Conservation (phyloP, 352 stramenopile genomes). For the Aphanomyces euteiches region DNA sequence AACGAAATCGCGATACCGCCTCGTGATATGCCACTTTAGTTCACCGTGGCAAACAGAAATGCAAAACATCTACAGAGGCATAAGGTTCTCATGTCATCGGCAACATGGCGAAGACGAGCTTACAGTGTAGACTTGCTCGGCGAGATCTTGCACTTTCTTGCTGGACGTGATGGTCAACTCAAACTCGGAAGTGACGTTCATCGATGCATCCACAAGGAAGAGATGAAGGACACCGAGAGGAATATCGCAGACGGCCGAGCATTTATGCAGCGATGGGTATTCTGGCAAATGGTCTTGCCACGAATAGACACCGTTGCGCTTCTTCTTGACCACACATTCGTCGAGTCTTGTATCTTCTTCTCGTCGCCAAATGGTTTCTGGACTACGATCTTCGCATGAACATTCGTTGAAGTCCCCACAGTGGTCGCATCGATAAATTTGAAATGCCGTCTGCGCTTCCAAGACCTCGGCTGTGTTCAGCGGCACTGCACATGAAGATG, state of each 20-base stretch:
- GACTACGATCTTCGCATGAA: not conserved
- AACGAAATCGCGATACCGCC: conserved; percentile 16
- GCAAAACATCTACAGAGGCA: conserved; percentile 21
- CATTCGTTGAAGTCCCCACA: conserved; percentile 12
- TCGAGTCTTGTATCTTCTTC: conserved; percentile 22
- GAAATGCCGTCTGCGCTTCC: conserved; percentile 4
- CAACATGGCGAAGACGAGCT: not conserved
- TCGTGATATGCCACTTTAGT: conserved; percentile 21
- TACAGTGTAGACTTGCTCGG: conserved; percentile 23
- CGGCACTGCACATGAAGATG: not conserved
- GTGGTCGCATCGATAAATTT: not conserved
- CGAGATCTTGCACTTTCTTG: conserved; percentile 24
- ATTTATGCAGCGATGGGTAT: conserved; percentile 1
- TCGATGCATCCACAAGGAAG: not conserved
- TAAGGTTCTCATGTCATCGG: not conserved
- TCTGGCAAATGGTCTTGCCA: conserved; percentile 4
- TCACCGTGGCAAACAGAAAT: conserved; percentile 25
- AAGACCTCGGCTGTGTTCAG: conserved; percentile 3
- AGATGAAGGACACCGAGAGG: not conserved
- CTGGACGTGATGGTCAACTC: conserved; percentile 18
- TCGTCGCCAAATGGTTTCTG: conserved; percentile 22
- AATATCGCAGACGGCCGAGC: conserved; percentile 2
- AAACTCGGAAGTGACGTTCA: not conserved
- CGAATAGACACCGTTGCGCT: not conserved
- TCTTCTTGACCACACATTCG: conserved; percentile 16